Evolutionary conservation across 768 basidiomycete genomes (phyloP), one percentile per base, ranked within the genome.

Genomic region (Pleurotus salmoneostramineus): DNA sequence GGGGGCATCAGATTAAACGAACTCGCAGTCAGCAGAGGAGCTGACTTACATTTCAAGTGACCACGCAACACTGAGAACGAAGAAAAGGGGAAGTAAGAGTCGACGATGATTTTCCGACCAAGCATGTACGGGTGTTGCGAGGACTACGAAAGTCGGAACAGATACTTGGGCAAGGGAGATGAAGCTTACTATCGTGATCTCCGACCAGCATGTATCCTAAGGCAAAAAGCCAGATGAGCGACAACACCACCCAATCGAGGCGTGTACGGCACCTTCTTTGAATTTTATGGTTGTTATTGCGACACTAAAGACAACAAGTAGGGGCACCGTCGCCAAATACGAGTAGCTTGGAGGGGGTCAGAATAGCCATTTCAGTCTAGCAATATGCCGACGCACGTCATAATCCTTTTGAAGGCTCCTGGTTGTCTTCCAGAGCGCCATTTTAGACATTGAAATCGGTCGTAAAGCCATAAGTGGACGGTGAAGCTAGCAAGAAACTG

Each of bases 401-500:
- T 93, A 66, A 93, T 79, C 51, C 92, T 80, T 72, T 89, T 92
- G 81, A 93, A 93, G 10, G 91, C 84, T 57, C 91, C 91, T 57
- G 87, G 88, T 68, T 89, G 88, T 54, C 88, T 79, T 35, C 88
- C 89, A 11, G 84, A 78, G 66, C 83, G 78, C 89, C 89, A 91
- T 69, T 75, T 80, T 47, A 91, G 70, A 70, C 91, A 91, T 60
- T 84, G 78, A 70, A 91, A 89, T 59, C 72, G 78, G 72, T 93
- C 91, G 65, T 91, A 93, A 61, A 74, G 76, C 88, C 88, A 93
- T n/a, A 93, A 79, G 68, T 93, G 91, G 63, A 81, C 74, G 48
- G 88, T 64, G 56, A 91, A 78, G 68, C 90, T 89, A 46, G 72
- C 63, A 56, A 83, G 77, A 66, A 91, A 91, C 90, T 27, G 21